These are phyloP conservation scores for Phytophthora fragariaefolia DNA, from an alignment of 352 stramenopile species.

Conservation along the genomic window DNA sequence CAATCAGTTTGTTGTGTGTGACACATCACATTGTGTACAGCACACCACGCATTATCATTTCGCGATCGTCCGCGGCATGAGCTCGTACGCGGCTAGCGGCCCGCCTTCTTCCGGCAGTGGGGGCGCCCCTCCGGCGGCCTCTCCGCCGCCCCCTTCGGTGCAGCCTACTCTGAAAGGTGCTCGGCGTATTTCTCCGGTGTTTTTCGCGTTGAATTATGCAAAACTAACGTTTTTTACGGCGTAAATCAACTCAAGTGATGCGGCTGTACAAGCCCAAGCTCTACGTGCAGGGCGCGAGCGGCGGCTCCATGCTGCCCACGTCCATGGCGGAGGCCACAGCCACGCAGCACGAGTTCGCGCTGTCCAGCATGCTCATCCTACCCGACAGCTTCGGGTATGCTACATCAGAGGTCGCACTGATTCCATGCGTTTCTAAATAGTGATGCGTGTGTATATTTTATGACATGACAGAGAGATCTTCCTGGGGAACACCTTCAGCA, in stretches of 20 bases:
- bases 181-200: not conserved
- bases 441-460: slow-evolving; percentile 9
- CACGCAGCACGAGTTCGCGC: slow-evolving; percentile 80
- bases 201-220: not conserved
- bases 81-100: slow-evolving; percentile 23
- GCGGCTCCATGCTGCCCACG: slow-evolving; percentile 69
- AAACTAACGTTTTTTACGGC: not conserved
- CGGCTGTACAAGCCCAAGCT: slow-evolving; percentile 91
- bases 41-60: not conserved
- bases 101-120: slow-evolving; percentile 28
- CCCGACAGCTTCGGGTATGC: slow-evolving; percentile 90
- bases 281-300: slow-evolving; percentile 59
- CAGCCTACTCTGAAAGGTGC: slow-evolving; percentile 85
- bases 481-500: slow-evolving; percentile 92
- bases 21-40: not conserved
- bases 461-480: slow-evolving; percentile 84
- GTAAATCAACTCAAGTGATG: slow-evolving; percentile 67
- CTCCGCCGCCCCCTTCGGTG: slow-evolving; percentile 32
- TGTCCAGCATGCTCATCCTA: slow-evolving; percentile 91
- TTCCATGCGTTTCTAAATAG: slow-evolving; percentile 6
- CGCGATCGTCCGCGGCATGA: slow-evolving; percentile 22
- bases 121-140: slow-evolving; percentile 1
- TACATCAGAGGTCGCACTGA: not conserved
- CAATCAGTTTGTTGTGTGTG: not conserved
- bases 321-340: slow-evolving; percentile 52